Conservation (phyloP, 2,329 filamentous ascomycete species). For the Myriosclerotinia curreyana region DNA sequence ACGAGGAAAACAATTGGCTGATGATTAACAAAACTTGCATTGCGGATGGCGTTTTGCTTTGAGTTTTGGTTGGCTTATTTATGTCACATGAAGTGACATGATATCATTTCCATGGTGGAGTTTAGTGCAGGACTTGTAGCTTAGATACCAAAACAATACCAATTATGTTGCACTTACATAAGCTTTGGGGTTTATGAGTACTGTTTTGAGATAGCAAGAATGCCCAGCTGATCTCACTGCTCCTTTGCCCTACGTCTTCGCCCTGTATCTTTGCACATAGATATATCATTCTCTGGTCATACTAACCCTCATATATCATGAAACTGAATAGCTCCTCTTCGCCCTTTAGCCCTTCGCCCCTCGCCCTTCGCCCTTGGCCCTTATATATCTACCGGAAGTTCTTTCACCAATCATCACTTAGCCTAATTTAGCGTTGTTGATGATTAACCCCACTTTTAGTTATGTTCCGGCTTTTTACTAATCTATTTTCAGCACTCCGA, state of each 20-base stretch:
- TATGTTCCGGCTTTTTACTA: neutral
- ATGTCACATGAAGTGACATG: constrained; percentile 13
- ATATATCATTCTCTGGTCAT: no score
- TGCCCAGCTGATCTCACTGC: no score
- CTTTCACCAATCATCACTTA: neutral
- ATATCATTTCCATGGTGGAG: constrained; percentile 19
- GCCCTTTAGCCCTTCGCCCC: neutral
- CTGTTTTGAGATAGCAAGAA: no score
- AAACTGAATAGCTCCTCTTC: neutral
- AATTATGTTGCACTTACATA: neutral
- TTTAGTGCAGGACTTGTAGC: constrained; percentile 10
- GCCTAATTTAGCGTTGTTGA: neutral
- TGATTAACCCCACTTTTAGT: neutral
- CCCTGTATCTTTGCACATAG: neutral
- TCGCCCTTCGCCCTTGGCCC: no score
- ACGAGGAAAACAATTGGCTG: constrained; percentile 46
- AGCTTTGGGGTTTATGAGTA: neutral
- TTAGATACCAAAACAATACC: constrained; percentile 15
- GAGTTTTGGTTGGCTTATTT: neutral
- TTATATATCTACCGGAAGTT: neutral
- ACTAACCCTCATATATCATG: neutral
- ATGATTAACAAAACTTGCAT: constrained; percentile 25
- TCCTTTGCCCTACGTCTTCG: no score
- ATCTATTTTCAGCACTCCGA: neutral
- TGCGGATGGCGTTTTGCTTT: constrained; percentile 30